Evolutionary conservation across 305 asterid genomes (phyloP).

Genomic region (Rubia peregrina): DNA sequence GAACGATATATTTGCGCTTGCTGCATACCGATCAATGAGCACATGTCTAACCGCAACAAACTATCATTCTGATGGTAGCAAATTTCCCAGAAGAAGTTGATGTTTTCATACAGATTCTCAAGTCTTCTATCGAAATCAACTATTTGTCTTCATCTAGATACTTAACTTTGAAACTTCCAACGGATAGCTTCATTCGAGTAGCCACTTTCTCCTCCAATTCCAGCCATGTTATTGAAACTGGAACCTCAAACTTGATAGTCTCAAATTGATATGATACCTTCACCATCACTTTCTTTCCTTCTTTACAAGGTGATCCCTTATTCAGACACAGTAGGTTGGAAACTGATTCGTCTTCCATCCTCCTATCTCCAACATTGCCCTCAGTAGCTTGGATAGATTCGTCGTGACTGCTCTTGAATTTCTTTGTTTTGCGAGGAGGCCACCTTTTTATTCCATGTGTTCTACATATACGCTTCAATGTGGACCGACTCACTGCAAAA

Average conservation of each 20-base stretch:
- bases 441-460: slow-evolving; percentile 20
- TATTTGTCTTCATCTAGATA: slow-evolving; percentile 57
- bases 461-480: slow-evolving; percentile 22
- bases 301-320: neutral
- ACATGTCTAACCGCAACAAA: neutral
- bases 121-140: slow-evolving; percentile 62
- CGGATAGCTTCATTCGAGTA: slow-evolving; percentile 38
- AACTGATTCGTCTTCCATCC: neutral
- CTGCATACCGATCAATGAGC: too few relatives aligned
- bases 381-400: slow-evolving; percentile 41
- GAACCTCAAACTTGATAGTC: slow-evolving; percentile 30
- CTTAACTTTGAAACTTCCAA: slow-evolving; percentile 51
- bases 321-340: neutral
- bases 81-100: neutral
- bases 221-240: slow-evolving; percentile 23
- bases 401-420: neutral
- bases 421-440: slow-evolving; percentile 11
- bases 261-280: slow-evolving; percentile 46
- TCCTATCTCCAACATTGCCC: slow-evolving; percentile 13
- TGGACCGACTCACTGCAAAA: slow-evolving; percentile 23
- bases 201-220: slow-evolving; percentile 47
- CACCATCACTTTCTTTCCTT: slow-evolving; percentile 17
- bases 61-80: slow-evolving; percentile 7
- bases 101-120: slow-evolving; percentile 22
- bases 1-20: too few relatives aligned